These are phyloP conservation scores for Myriosclerotinia curreyana DNA, from an alignment of 2,329 filamentous ascomycete genomes.

Conservation along the genomic window DNA sequence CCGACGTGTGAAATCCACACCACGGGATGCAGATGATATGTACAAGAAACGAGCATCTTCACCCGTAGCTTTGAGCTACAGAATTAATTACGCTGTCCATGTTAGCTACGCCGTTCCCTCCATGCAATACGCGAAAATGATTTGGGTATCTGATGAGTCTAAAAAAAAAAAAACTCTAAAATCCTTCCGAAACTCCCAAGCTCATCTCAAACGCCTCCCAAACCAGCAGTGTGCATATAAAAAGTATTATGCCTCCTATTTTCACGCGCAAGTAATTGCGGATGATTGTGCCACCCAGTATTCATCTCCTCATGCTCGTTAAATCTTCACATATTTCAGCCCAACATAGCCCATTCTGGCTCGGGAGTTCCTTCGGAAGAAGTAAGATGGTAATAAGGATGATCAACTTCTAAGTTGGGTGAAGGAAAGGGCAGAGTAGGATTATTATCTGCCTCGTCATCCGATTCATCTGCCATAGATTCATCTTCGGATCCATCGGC, in stretches of 20 bases:
- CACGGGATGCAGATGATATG: not conserved
- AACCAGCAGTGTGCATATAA: not conserved
- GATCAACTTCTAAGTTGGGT: not conserved
- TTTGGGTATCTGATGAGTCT: conserved; percentile 13
- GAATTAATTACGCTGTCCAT: not conserved
- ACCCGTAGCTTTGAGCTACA: not conserved
- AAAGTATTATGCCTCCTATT: conserved; percentile 1
- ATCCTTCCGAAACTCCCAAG: conserved; percentile 6
- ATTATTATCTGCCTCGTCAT: not conserved
- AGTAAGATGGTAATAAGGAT: not conserved
- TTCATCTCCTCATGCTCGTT: conserved; percentile 3
- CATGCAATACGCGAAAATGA: not conserved
- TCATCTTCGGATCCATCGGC: conserved; percentile 7
- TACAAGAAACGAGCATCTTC: conserved; percentile 2
- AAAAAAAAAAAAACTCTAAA: not conserved
- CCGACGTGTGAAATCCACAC: not conserved
- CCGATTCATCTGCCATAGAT: not conserved
- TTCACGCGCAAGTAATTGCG: not conserved
- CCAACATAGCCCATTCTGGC: not conserved
- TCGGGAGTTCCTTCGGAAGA: not conserved
- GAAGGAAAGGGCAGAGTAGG: too few species aligned
- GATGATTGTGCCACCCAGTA: not conserved
- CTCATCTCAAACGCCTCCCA: conserved; percentile 1
- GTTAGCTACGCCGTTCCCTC: not conserved
- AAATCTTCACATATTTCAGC: not conserved